Evolutionary conservation across 371 early-diverging fungal species (phyloP), one percentile per base, ranked within the genome.

Genomic region (Mucor indicus): DNA sequence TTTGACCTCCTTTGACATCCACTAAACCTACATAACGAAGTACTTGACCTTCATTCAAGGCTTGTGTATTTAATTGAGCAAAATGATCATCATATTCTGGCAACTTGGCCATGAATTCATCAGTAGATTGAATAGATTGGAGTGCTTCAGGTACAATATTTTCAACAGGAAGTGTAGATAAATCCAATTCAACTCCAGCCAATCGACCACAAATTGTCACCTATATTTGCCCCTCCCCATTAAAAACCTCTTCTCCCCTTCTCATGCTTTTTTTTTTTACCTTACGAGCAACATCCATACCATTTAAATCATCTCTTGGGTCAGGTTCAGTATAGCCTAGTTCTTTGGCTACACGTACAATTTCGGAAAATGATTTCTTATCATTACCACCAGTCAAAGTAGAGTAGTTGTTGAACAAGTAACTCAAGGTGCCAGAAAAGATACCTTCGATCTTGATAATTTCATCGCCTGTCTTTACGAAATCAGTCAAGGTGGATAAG

Each of bases 221-320:
- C 79, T 79, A n/a, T n/a, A 24, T 46, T 29, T 1, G 21, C 5
- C 24, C 29, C 13, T 3, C n/a, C 16, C 5, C n/a, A 29, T 29
- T 29, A 8, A n/a, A n/a, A n/a, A n/a, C n/a, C n/a, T n/a, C 12
- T 29, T 12, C 6, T 29, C 30, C 30, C 12, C 12, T 29, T 29
- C 6, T 6, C 12, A 8, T 29, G 6, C 30, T 29, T 29, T 29
- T 29, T 29, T 29, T 29, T 29, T 29, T n/a, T n/a, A n/a, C n/a
- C n/a, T n/a, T n/a, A n/a, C n/a, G n/a, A n/a, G 93, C 98, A n/a
- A 98, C 96, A 62, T 98, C 98, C 87, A 96, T 84, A 33, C 98
- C 98, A 57, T 95, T 97, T 58, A 97, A 79, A 60, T 98, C 98
- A 64, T 98, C 98, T 43, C 97, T 81, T 33, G 98, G 98, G 64